Evolutionary conservation across 2,329 filamentous ascomycete species (phyloP), one percentile per base, ranked within the genome.

Genomic region (Stenocarpella maydis): DNA sequence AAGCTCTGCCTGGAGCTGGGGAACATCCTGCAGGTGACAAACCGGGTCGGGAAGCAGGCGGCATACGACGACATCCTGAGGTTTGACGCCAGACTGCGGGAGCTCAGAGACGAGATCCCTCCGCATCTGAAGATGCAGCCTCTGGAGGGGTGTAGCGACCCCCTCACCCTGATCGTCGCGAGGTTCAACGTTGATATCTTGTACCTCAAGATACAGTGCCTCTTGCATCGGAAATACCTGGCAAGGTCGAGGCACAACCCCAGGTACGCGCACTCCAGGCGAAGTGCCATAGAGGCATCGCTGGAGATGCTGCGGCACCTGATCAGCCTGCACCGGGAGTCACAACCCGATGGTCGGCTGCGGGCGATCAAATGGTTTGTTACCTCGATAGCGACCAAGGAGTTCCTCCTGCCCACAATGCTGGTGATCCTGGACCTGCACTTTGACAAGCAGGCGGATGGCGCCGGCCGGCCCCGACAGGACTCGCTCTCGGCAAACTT

Each of bases 221-320:
- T 97, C 26, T 86, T 99, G 47, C 96, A 99, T 79, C 88, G 94
- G 63, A 94, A 94, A 72, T 98, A 96, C 78, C 86, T 97, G 69
- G 85, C 88, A n/a, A 88, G 90, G 70, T 92, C 94, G 6, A 86
- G 92, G 58, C 88, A 92, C 70, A 96, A 95, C 74, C 84, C 92
- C 12, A 88, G 94, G 10, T 98, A 97, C 76, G 88, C 90, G 10
- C 93, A 96, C 76, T 97, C 94, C 3, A 88, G 95, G 37, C 90
- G 91, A 49, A 91, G 90, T 26, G 96, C 94, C 72, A 91, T 98
- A 49, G 94, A 97, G 75, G 92, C 95, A 1, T 93, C 94, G 0
- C 86, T 98, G 84, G 90, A 92, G 73, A 90, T 97, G 58, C 84
- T 99, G 49, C 85, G 87, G 28, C 93, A 95, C 74, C 90, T 98